Evolutionary conservation across 202 grass and related monocot species (phyloP), one percentile per base, ranked within the genome.

Genomic region (Dendrocalamus latiflorus): DNA sequence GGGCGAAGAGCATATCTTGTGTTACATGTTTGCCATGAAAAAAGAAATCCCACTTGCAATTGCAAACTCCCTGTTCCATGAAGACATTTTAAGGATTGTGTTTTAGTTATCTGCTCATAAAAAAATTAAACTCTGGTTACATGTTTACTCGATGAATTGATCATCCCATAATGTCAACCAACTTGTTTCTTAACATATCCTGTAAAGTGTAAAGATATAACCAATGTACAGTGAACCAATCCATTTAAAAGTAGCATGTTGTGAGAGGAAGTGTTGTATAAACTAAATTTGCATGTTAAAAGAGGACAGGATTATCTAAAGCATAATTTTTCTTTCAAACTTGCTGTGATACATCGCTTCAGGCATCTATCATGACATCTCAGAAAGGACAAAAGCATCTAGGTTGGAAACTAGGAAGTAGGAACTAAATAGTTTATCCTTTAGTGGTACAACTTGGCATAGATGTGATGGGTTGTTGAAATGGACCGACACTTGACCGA

Each of bases 381-480:
- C 42, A 62, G 50, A 41, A 49, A 76, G 21, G 79, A 39, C 12
- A 74, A 34, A 75, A 75, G 51, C 48, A 50, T 48, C 25, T 80
- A 59, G 21, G 78, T 59, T 81, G 42, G 72, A 75, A 77, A 68
- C 41, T 16, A 53, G 49, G 49, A 53, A 53, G 17, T 48, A n/a
- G 20, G 30, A 68, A 41, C 44, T 54, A 50, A 47, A 61, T 20
- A 59, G 61, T 75, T 60, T 70, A 62, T 78, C 39, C 71, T 75
- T 68, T 15, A 26, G 53, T 55, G 20, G 20, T 22, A 83, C 59
- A 48, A 78, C 26, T 49, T 65, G 79, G 60, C 9, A 48, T 38
- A 68, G 6, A 41, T 41, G 12, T 21, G 24, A 76, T 66, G 28
- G 77, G 51, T 37, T 24, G 43, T 15, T 65, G 20, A 55, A 55